A percentile compares a stretch with the other conserved stretches of the same genome.
These are phyloP conservation scores for Capronia americana DNA, from an alignment of 2,329 filamentous ascomycete species.

Conservation along the genomic window DNA sequence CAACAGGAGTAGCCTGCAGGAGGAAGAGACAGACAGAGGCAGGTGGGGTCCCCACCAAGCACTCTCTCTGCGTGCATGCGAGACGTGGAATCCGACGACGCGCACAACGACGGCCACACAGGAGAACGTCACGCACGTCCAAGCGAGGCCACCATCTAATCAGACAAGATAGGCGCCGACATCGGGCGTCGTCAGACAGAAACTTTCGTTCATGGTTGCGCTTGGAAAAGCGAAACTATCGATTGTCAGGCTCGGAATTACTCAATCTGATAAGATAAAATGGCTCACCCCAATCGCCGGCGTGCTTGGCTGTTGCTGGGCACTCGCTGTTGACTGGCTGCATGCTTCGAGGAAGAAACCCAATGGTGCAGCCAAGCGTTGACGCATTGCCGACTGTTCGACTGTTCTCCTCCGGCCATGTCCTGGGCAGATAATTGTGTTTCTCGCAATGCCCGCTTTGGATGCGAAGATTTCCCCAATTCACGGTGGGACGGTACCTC, in stretches of 20 bases:
- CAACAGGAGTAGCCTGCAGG: background rate
- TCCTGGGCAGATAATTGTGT: background rate
- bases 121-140: background rate
- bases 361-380: background rate
- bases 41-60: background rate
- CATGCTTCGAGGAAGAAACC: background rate
- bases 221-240: background rate
- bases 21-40: background rate
- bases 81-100: background rate
- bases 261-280: conserved; percentile 37
- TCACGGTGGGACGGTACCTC: background rate
- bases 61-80: background rate
- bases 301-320: conserved; percentile 1
- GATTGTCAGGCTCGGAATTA: conserved; percentile 15
- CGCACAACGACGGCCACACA: background rate
- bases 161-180: conserved; percentile 35
- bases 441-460: background rate
- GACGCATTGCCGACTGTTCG: background rate
- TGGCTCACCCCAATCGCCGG: conserved; percentile 24
- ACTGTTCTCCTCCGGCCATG: too few species aligned
- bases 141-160: conserved; percentile 24
- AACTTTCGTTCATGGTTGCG: background rate
- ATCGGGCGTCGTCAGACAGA: conserved; percentile 13
- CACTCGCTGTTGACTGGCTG: conserved; percentile 12
- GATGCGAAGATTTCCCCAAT: background rate